Percentiles rank a stretch among this genome's conserved stretches.
These are phyloP conservation scores for Arthrobotrys pseudoclavata DNA, from an alignment of 2,329 filamentous ascomycete genomes.

Conservation along the genomic window DNA sequence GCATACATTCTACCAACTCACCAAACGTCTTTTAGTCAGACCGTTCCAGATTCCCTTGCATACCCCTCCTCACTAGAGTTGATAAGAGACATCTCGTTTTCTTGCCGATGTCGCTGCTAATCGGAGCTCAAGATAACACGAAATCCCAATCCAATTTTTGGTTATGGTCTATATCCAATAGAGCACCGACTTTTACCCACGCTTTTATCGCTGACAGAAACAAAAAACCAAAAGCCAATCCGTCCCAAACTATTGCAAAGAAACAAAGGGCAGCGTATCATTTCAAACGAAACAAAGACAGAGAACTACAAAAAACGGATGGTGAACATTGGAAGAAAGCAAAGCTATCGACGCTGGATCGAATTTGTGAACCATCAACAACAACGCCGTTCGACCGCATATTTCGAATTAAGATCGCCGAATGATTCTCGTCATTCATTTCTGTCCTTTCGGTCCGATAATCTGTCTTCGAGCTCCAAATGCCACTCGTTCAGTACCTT, in stretches of 20 bases:
- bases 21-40: neutral
- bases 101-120: slow-evolving; percentile 27
- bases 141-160: neutral
- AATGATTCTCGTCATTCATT: slow-evolving; percentile 7
- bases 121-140: neutral
- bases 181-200: slow-evolving; percentile 23
- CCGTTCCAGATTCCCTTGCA: neutral
- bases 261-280: neutral
- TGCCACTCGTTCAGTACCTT: slow-evolving; percentile 62
- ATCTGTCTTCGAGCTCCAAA: slow-evolving; percentile 62
- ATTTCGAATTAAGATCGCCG: neutral
- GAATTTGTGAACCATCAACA: slow-evolving; percentile 2
- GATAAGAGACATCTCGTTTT: neutral
- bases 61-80: neutral
- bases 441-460: slow-evolving; percentile 61
- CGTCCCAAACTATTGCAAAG: slow-evolving; percentile 4
- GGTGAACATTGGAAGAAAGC: neutral
- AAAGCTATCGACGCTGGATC: slow-evolving; percentile 7
- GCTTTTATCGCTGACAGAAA: slow-evolving; percentile 7
- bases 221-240: neutral
- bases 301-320: slow-evolving; percentile 1
- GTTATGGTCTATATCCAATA: slow-evolving; percentile 19
- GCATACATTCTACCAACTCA: neutral
- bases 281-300: neutral
- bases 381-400: neutral